Conservation (phyloP, 441 rosid species). For the Erysimum cheiri region DNA sequence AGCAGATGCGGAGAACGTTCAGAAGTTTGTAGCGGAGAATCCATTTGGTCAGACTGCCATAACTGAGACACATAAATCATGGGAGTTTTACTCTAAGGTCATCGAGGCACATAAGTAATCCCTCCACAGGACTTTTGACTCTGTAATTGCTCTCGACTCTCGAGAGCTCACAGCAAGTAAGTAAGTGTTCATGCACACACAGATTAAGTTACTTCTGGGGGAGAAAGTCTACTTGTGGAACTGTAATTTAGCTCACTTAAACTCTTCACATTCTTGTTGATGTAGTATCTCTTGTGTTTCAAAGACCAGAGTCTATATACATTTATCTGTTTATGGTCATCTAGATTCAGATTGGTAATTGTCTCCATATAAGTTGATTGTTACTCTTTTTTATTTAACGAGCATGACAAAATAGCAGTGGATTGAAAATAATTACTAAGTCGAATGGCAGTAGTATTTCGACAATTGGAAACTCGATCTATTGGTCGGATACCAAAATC, state of each 20-base stretch:
- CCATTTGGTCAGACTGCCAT: constrained; percentile 70
- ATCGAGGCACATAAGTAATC: constrained; percentile 20
- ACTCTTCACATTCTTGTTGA: background rate
- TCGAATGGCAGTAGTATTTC: too few relatives aligned
- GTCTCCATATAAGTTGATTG: background rate
- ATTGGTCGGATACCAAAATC: too few relatives aligned
- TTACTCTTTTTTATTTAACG: too few relatives aligned
- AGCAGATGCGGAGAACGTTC: constrained; percentile 54
- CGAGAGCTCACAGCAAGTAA: constrained; percentile 9
- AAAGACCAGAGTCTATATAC: background rate
- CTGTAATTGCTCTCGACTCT: constrained; percentile 9
- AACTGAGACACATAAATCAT: constrained; percentile 50
- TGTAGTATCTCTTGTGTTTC: background rate
- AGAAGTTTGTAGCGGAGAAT: constrained; percentile 57
- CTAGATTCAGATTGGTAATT: constrained; percentile 4
- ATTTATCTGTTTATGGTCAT: background rate
- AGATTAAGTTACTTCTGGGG: constrained; percentile 10
- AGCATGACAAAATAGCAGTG: too few relatives aligned
- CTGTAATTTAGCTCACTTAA: constrained; percentile 4
- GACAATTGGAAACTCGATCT: too few relatives aligned
- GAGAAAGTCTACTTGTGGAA: background rate
- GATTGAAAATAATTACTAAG: too few relatives aligned
- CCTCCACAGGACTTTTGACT: background rate
- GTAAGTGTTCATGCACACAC: constrained; percentile 3
- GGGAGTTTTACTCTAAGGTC: constrained; percentile 59